Base-by-base conservation (phyloP, 2,329 filamentous ascomycete species). In the Monascus ruber region DNA sequence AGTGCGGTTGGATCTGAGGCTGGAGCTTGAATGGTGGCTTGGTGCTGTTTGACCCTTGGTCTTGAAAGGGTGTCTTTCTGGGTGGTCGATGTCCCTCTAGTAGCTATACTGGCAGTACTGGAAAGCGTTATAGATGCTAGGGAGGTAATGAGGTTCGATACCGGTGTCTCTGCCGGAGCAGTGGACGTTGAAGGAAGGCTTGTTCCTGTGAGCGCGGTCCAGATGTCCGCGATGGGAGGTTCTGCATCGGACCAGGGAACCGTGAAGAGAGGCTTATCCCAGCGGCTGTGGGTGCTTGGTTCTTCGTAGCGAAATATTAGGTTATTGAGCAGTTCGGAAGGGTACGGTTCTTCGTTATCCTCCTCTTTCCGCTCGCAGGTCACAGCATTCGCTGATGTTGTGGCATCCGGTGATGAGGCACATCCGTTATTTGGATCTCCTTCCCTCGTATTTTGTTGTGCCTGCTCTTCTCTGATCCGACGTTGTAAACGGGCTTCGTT, bases 221-320 rank as follows among this genome's bases (percentile, higher is more conserved):
- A 81, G 47, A 81, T 80, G 33, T 73, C 69, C 33, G 73, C 69
- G 42, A 66, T 67, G 7, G 75, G 76, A 5, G 75, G 74, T 10
- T 66, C 63, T 5, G 65, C 52, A 51, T 81, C 77, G 41, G 70
- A 65, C 48, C 69, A 71, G 5, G 74, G 70, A 1, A 80, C 70
- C 6, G 74, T 77, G 63, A 80, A 81, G 17, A 81, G 68, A 0
- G 77, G 77, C 35, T 75, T 76, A 54, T 81, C 77, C 77, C 77
- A 81, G 37, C 77, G 68, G 35, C 68, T 76, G 68, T 79, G 75
- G 31, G 73, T 76, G 51, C 75, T 77, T n/a, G 77, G 77, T 59
- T 80, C 77, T 60, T 81, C 77, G 53, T 79, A 81, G 42, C 77
- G 69, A 59, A 77, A 80, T 48, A 79, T 70, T 33, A 81, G 70